Conservation (phyloP, 495 filamentous ascomycete species). For the Articulospora tetracladia region DNA sequence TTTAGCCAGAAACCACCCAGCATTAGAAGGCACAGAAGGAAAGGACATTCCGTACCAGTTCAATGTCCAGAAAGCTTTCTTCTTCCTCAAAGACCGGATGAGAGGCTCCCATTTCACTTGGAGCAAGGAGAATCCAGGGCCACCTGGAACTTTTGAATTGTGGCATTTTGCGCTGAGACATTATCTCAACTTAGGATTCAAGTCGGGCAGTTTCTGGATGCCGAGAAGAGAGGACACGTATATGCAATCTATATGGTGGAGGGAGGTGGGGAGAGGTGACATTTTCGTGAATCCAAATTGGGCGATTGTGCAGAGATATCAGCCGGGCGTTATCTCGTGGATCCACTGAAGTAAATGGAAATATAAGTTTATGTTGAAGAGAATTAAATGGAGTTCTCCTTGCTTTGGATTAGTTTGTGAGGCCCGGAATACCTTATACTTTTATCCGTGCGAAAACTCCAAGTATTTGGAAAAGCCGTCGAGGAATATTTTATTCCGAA, state of each 20-base stretch:
- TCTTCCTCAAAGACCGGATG: constrained; percentile 2
- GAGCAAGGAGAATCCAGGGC: constrained; percentile 4
- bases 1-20: constrained; percentile 3
- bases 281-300: constrained; percentile 8
- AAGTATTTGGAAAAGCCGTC: no score
- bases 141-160: constrained; percentile 10
- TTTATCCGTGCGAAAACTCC: no score
- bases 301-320: constrained; percentile 10
- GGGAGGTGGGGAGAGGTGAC: constrained; percentile 9
- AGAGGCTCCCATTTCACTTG: background rate
- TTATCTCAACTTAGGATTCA: constrained; percentile 13
- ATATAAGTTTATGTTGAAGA: background rate
- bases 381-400: no score
- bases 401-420: no score
- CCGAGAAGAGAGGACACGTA: background rate
- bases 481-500: no score
- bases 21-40: constrained; percentile 5
- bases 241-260: constrained; percentile 3
- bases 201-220: constrained; percentile 7
- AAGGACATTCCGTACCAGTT: constrained; percentile 6
- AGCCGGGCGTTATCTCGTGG: constrained; percentile 7
- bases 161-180: constrained; percentile 10
- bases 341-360: constrained; percentile 1
- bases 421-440: no score
- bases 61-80: background rate